Evolutionary conservation across 495 filamentous ascomycete species (phyloP), one percentile per base, ranked within the genome.

Genomic region (Penicillium canescens): DNA sequence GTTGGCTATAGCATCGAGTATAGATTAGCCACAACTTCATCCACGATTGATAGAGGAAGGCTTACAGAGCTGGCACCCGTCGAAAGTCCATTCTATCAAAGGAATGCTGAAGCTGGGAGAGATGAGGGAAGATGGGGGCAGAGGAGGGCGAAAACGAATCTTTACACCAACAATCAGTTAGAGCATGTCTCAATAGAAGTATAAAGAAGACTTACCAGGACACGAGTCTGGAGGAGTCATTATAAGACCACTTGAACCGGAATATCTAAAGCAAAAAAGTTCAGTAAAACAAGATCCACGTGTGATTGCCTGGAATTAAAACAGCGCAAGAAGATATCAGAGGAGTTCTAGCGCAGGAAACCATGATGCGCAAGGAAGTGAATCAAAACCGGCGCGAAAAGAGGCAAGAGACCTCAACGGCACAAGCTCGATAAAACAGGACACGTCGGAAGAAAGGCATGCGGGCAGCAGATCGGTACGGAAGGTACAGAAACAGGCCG

Each of bases 181-280:
- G 18, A 16, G 13, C 26, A 6, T 13, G 24, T 45, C 24, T 33
- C 38, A 24, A 13, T 37, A 47, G 16, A 59, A 38, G 46, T 42
- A 48, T 28, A 16, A 62, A 45, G 38, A 51, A 46, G 18, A 55
- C 63, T 52, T 72, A 76, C 77, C 77, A 43, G 76, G 70, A 52
- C 73, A 76, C 40, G 75, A 78, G 63, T 78, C 74, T 46, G 72
- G 56, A 40, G 77, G 72, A 56, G 71, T 78, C 68, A 78, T 75
- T 13, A 76, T 66, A 53, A 78, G 67, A n/a, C 69, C 63, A 54
- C 68, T 57, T 39, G 71, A 73, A 38, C 70, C 58, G 35, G 71
- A 59, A 57, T 73, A 80, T 47, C 75, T 77, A 62, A 31, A 60
- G 42, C 9, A 37, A 46, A 56, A 46, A 42, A 16, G 49, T 52